Conservation (phyloP, 2,329 filamentous ascomycete genomes). For the Lojkania enalia region DNA sequence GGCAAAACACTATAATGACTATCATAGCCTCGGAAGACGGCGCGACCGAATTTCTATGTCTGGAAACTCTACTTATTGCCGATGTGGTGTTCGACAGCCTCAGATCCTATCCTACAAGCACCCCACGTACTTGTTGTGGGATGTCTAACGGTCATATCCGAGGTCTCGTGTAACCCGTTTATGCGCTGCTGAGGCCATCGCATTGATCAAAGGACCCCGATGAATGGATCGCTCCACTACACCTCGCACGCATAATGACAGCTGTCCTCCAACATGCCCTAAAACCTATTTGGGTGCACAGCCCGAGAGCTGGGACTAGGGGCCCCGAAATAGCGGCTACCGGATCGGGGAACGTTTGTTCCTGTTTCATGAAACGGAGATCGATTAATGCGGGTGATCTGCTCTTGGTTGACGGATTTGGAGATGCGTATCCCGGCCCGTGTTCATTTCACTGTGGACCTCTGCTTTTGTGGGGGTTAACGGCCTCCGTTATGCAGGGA, state of each 20-base stretch:
- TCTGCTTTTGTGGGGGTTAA: not conserved
- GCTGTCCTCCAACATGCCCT: too few species aligned
- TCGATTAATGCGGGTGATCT: conserved; percentile 2
- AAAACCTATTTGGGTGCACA: too few species aligned
- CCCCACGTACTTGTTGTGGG: too few species aligned
- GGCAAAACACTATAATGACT: too few species aligned
- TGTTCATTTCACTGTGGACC: conserved; percentile 4
- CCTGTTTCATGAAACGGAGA: not conserved
- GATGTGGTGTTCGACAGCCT: too few species aligned
- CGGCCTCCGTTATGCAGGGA: not conserved
- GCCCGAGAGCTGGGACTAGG: too few species aligned
- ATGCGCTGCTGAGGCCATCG: too few species aligned
- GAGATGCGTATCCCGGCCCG: not conserved
- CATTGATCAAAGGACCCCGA: too few species aligned
- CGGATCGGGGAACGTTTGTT: not conserved
- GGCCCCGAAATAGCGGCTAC: not conserved
- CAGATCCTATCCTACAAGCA: too few species aligned
- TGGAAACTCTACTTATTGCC: too few species aligned
- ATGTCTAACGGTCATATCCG: not conserved
- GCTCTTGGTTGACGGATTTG: conserved; percentile 3
- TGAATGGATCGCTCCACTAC: not conserved
- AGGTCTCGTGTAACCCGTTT: not conserved
- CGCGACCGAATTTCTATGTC: too few species aligned
- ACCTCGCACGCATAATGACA: not conserved
- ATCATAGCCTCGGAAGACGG: too few species aligned